Conservation (phyloP, 345 rosid genomes). For the Kernera saxatilis region DNA sequence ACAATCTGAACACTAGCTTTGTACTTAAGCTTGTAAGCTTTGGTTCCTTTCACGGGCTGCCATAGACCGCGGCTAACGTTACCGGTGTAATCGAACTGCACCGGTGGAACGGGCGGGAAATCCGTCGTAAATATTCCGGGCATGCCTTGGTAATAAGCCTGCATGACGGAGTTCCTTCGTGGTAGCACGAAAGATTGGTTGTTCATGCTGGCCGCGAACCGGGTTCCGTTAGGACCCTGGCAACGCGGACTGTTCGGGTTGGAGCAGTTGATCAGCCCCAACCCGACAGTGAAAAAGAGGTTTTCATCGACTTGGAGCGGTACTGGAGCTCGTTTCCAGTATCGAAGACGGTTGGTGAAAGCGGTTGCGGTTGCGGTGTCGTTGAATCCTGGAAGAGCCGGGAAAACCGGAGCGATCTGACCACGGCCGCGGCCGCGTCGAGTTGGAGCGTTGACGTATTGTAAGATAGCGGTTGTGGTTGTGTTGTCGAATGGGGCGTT, state of each 20-base stretch:
- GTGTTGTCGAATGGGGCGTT: constrained; percentile 72
- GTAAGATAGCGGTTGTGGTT: constrained; percentile 77
- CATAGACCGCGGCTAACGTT: constrained; percentile 79
- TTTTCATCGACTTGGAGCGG: constrained; percentile 56
- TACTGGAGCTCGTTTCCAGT: constrained; percentile 42
- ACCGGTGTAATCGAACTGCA: constrained; percentile 59
- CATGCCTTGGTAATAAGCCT: constrained; percentile 72
- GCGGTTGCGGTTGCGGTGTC: constrained; percentile 80
- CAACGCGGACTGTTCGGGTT: constrained; percentile 79
- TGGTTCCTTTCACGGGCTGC: constrained; percentile 66
- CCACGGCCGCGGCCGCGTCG: constrained; percentile 29
- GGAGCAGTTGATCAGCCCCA: constrained; percentile 74
- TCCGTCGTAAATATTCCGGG: constrained; percentile 79
- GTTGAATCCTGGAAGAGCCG: constrained; percentile 73
- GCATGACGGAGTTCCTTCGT: constrained; percentile 68
- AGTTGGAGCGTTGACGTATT: constrained; percentile 50
- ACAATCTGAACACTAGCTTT: constrained; percentile 65
- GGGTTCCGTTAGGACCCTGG: constrained; percentile 88
- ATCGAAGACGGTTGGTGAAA: constrained; percentile 49
- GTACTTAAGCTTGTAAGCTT: constrained; percentile 67
- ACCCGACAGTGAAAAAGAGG: constrained; percentile 66
- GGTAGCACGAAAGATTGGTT: constrained; percentile 72
- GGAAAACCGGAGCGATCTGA: constrained; percentile 47
- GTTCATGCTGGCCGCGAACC: constrained; percentile 81
- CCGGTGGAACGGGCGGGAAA: constrained; percentile 78